Evolutionary conservation across 2,329 filamentous ascomycete genomes (phyloP).

Genomic region (Penicillium paneum): DNA sequence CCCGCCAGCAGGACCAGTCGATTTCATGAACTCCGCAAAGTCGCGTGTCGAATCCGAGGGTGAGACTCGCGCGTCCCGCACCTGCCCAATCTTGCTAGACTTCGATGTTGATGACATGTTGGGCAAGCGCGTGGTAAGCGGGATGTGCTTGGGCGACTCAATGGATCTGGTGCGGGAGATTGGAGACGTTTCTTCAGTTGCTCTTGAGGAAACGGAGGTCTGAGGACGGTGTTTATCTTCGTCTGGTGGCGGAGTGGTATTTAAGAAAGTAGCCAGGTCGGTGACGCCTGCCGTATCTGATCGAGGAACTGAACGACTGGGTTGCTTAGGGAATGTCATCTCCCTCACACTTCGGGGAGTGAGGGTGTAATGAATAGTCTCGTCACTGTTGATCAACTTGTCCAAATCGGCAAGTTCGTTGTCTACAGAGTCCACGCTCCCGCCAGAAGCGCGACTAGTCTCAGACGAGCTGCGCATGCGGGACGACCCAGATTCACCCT

Average conservation of each 20-base stretch:
- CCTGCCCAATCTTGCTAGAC: slow-evolving; percentile 37
- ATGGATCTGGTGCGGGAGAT: slow-evolving; percentile 21
- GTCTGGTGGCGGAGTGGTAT: slow-evolving; percentile 35
- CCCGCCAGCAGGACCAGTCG: slow-evolving; percentile 62
- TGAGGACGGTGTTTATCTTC: slow-evolving; percentile 20
- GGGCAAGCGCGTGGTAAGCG: slow-evolving; percentile 20
- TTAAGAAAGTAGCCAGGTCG: slow-evolving; percentile 40
- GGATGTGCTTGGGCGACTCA: slow-evolving; percentile 26
- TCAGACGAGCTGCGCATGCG: slow-evolving; percentile 39
- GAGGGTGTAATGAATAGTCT: slow-evolving; percentile 78
- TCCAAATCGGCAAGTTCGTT: slow-evolving; percentile 70
- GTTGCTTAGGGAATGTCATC: slow-evolving; percentile 53
- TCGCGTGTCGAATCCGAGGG: slow-evolving; percentile 71
- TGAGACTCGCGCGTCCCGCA: slow-evolving; percentile 68
- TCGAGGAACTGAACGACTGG: slow-evolving; percentile 32
- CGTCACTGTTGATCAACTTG: slow-evolving; percentile 74
- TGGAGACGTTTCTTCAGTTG: slow-evolving; percentile 15
- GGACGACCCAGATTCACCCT: slow-evolving; percentile 28
- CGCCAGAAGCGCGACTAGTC: slow-evolving; percentile 30
- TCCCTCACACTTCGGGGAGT: slow-evolving; percentile 77
- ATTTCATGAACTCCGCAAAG: slow-evolving; percentile 85
- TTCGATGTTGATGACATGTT: slow-evolving; percentile 19
- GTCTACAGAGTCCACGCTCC: slow-evolving; percentile 28
- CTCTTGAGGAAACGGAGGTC: slow-evolving; percentile 21
- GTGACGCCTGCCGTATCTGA: slow-evolving; percentile 36